These are phyloP conservation scores for Hygrophoropsis aurantiaca DNA, from an alignment of 768 basidiomycete species.

Conservation along the genomic window DNA sequence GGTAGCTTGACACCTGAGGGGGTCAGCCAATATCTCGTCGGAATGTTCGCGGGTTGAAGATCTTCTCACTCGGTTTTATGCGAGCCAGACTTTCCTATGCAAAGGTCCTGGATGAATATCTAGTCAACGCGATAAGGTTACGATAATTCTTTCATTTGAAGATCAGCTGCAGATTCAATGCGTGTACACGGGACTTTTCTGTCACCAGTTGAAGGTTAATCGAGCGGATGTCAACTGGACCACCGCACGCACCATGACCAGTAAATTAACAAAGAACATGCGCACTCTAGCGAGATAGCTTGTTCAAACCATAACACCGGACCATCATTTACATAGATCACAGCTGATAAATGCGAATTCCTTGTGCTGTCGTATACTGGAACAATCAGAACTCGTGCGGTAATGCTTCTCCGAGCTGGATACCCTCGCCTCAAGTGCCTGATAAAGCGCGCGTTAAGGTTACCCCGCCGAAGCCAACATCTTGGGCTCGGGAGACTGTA, in stretches of 20 bases:
- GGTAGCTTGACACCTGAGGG: slow-evolving; percentile 91
- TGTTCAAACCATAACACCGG: slow-evolving; percentile 11
- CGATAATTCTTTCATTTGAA: slow-evolving; percentile 31
- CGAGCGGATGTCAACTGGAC: slow-evolving; percentile 5
- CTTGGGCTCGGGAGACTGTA: background rate
- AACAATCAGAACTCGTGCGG: too few species aligned
- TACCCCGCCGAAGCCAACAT: background rate
- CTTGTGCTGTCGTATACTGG: too few species aligned
- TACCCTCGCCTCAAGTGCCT: too few species aligned
- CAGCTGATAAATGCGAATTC: too few species aligned
- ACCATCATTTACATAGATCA: slow-evolving; percentile 10
- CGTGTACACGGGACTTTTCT: slow-evolving; percentile 17
- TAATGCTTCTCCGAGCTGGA: too few species aligned
- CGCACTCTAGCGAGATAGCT: slow-evolving; percentile 15
- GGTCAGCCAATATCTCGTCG: slow-evolving; percentile 93
- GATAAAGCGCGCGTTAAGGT: background rate
- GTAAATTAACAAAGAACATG: slow-evolving; percentile 10
- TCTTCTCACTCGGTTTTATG: slow-evolving; percentile 7
- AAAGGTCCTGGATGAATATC: slow-evolving; percentile 5
- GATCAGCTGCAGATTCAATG: slow-evolving; percentile 15
- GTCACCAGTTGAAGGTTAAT: slow-evolving; percentile 13
- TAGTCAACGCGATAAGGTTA: slow-evolving; percentile 30
- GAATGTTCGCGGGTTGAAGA: slow-evolving; percentile 80
- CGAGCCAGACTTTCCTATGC: background rate
- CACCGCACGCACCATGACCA: background rate